Evolutionary conservation across 768 basidiomycete genomes (phyloP).

Genomic region (Mrakia blollopis): DNA sequence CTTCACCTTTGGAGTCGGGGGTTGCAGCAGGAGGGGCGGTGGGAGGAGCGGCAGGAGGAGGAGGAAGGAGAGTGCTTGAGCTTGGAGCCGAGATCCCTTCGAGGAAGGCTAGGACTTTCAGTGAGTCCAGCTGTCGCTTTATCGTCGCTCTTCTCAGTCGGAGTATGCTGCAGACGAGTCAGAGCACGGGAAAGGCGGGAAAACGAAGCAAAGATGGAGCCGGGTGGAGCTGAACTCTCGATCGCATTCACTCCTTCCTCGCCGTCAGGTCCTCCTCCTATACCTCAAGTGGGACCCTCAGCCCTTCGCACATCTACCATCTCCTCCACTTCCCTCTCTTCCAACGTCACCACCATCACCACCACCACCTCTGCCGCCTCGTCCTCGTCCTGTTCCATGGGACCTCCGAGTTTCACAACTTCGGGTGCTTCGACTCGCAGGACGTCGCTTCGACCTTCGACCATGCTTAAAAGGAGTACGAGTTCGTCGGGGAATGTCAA

Average conservation of each 20-base stretch:
- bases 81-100: neutral
- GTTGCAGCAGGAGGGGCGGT: neutral
- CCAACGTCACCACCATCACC: neutral
- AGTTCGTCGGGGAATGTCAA: slow-evolving; percentile 2
- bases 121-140: neutral
- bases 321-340: neutral
- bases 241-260: neutral
- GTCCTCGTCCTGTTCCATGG: neutral
- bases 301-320: slow-evolving; percentile 8
- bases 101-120: neutral
- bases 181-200: too few relatives aligned
- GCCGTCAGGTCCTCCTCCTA: neutral
- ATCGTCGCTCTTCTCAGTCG: neutral
- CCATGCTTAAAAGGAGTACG: neutral
- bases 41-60: neutral
- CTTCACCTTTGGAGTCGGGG: neutral
- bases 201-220: neutral
- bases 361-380: neutral
- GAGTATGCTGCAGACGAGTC: too few relatives aligned
- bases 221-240: neutral
- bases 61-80: neutral
- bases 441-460: neutral
- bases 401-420: neutral
- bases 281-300: neutral
- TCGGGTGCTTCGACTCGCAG: neutral